Evolutionary conservation across 2,329 filamentous ascomycete genomes (phyloP).

Genomic region (Cordyceps fumosorosea): DNA sequence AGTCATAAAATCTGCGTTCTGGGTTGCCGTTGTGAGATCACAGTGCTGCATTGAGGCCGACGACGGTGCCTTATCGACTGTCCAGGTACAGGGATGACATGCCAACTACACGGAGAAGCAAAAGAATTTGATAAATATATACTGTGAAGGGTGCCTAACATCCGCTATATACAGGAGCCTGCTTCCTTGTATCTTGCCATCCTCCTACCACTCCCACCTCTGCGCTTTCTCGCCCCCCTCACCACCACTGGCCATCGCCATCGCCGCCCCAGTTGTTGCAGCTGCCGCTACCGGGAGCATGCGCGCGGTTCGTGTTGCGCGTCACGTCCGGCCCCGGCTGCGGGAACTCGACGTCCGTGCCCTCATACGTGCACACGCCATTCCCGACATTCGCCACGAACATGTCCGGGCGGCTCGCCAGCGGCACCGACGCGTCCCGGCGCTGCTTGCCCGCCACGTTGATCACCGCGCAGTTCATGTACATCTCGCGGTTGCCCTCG

Average conservation of each 20-base stretch:
- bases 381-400: slow-evolving; percentile 61
- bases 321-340: slow-evolving; percentile 50
- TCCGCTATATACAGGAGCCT: not conserved
- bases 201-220: not conserved
- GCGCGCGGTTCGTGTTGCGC: slow-evolving; percentile 16
- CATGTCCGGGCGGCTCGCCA: slow-evolving; percentile 51
- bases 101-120: too few species aligned
- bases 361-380: slow-evolving; percentile 48
- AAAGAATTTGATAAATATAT: not conserved
- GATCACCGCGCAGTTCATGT: slow-evolving; percentile 62
- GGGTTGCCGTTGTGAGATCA: too few species aligned
- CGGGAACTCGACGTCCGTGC: slow-evolving; percentile 54
- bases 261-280: slow-evolving; percentile 9
- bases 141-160: not conserved
- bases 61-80: too few species aligned
- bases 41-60: too few species aligned
- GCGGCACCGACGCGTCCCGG: slow-evolving; percentile 21
- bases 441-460: slow-evolving; percentile 31
- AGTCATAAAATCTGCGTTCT: too few species aligned
- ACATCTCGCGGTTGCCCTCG: slow-evolving; percentile 60
- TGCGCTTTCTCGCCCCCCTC: not conserved
- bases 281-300: slow-evolving; percentile 8
- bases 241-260: not conserved
- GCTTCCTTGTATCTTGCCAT: not conserved
- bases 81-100: too few species aligned